phyloP scores from a whole-genome alignment of 1,139 yeast genomes.

The Yamadazyma blattariae region DNA sequence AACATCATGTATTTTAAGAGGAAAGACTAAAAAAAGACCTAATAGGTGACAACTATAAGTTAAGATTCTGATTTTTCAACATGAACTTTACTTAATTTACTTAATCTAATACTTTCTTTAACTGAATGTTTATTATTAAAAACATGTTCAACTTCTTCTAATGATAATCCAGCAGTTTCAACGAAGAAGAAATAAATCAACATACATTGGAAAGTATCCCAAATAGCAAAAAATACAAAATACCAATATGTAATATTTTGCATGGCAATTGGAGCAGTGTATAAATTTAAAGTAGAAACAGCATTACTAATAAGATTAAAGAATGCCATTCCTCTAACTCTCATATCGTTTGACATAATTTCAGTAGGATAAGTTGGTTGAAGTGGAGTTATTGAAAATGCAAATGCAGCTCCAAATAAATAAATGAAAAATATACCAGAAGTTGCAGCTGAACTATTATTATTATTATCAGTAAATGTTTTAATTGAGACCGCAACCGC shows the following conservation, averaged over 20 bases:
- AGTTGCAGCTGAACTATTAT: conserved; percentile 13
- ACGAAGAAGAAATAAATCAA: conserved; percentile 26
- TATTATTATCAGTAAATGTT: conserved; percentile 11
- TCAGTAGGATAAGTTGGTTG: conserved; percentile 21
- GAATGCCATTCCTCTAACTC: conserved; percentile 17
- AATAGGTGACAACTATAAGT: no score
- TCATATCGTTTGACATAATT: conserved; percentile 16
- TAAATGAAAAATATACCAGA: conserved; percentile 18
- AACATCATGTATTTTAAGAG: no score
- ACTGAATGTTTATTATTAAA: conserved; percentile 15
- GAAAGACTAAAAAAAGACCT: no score
- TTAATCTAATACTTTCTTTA: conserved; percentile 11
- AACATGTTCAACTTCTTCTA: conserved; percentile 26
- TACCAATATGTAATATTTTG: conserved; percentile 19
- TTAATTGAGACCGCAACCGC: conserved; percentile 16
- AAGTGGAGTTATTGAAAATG: conserved; percentile 19
- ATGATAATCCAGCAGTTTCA: conserved; percentile 25
- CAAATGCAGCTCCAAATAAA: conserved; percentile 18
- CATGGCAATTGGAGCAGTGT: conserved; percentile 21
- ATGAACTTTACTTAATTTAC: conserved; percentile 8
- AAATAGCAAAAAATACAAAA: conserved; percentile 18
- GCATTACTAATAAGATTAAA: conserved; percentile 14
- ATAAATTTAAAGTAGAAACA: conserved; percentile 18
- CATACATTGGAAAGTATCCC: conserved; percentile 16
- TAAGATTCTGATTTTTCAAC: no score